A percentile compares a stretch with the other conserved stretches of the same genome.
Conservation (phyloP, 2,329 filamentous ascomycete species). For the Sordariomycetes sp. region DNA sequence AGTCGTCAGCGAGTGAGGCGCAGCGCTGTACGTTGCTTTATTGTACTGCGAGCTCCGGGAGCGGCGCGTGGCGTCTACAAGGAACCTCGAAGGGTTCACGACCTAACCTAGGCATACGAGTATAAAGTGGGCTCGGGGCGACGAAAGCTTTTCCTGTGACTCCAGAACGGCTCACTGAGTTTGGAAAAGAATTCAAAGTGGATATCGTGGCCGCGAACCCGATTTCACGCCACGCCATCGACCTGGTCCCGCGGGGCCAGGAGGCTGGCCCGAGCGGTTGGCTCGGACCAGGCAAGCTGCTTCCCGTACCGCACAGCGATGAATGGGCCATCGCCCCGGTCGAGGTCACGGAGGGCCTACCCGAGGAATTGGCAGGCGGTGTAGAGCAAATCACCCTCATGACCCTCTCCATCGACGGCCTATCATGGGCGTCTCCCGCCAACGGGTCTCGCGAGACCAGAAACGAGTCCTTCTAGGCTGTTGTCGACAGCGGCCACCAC, state of each 20-base stretch:
- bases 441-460: slow-evolving; percentile 10
- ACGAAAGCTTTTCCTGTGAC: too few relatives aligned
- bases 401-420: not conserved
- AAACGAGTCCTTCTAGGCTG: slow-evolving; percentile 8
- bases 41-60: too few relatives aligned
- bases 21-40: too few relatives aligned
- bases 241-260: not conserved
- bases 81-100: too few relatives aligned
- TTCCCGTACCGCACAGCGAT: slow-evolving; percentile 2
- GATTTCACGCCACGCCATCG: slow-evolving; percentile 3
- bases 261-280: slow-evolving; percentile 1
- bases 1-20: too few relatives aligned
- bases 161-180: too few relatives aligned
- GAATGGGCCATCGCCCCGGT: slow-evolving; percentile 4
- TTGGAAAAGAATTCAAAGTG: too few relatives aligned
- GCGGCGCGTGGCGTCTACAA: too few relatives aligned
- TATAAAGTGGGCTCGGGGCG: too few relatives aligned
- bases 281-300: slow-evolving; percentile 5
- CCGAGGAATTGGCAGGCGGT: not conserved
- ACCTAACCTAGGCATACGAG: too few relatives aligned
- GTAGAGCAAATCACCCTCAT: not conserved
- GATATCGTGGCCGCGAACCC: too few relatives aligned
- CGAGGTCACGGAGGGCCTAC: slow-evolving; percentile 1
- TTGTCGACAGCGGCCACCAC: slow-evolving; percentile 14
- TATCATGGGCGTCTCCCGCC: slow-evolving; percentile 5